Evolutionary conservation across 2,329 filamentous ascomycete species (phyloP).

Genomic region (Trichoderma hamatum): DNA sequence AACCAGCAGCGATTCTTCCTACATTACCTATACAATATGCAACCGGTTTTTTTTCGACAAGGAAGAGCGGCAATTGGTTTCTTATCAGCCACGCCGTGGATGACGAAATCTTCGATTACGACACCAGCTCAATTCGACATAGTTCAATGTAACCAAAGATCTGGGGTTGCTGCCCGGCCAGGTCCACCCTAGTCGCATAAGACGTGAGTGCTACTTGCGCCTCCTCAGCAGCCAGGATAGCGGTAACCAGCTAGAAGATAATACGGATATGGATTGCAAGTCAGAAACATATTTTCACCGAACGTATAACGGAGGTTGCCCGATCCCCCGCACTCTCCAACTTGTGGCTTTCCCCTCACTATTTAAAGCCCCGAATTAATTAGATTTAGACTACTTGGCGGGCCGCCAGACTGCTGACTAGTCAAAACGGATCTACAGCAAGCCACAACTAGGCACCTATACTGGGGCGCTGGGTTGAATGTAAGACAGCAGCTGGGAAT

Average conservation of each 20-base stretch:
- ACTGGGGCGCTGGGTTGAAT: neutral
- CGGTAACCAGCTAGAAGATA: conserved; percentile 17
- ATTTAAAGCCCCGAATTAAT: conserved; percentile 6
- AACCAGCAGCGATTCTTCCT: neutral
- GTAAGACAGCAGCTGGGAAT: neutral
- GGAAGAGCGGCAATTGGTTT: neutral
- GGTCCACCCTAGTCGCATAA: neutral
- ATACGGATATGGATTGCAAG: neutral
- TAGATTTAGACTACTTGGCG: conserved; percentile 23
- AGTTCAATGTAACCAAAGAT: neutral
- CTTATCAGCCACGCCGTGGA: neutral
- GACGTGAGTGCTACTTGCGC: neutral
- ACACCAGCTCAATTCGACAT: neutral
- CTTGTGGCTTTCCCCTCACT: conserved; percentile 4
- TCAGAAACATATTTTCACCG: neutral
- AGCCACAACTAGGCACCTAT: neutral
- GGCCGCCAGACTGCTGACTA: conserved; percentile 4
- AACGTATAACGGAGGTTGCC: conserved; percentile 10
- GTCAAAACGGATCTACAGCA: conserved; percentile 3
- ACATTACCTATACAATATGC: neutral
- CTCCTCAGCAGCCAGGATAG: neutral
- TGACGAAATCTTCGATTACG: neutral
- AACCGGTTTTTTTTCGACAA: neutral
- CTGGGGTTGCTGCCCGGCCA: neutral
- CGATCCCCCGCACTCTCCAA: conserved; percentile 21